Evolutionary conservation across 2,329 filamentous ascomycete species (phyloP).

Genomic region (Helotiales sp.): DNA sequence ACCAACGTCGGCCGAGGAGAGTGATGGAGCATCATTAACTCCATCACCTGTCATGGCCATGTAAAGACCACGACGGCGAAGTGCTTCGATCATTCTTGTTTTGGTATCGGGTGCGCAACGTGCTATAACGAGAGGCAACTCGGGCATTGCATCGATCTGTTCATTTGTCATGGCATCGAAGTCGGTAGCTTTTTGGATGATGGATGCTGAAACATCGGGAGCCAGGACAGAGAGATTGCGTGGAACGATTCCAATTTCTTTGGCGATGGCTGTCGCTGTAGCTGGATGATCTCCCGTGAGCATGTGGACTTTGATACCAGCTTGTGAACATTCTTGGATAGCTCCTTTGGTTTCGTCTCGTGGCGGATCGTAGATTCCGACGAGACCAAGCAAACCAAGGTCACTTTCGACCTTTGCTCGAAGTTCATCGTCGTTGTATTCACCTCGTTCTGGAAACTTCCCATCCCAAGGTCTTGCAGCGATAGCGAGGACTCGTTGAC

Average conservation of each 20-base stretch:
- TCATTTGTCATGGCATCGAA: conserved; percentile 44
- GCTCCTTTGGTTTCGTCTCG: conserved; percentile 58
- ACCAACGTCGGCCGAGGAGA: conserved; percentile 54
- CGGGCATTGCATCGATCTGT: conserved; percentile 50
- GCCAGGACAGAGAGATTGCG: conserved; percentile 44
- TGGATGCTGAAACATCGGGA: conserved; percentile 45
- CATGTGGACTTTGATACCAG: conserved; percentile 75
- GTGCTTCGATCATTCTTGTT: conserved; percentile 54
- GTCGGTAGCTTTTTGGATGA: conserved; percentile 56
- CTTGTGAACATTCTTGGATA: conserved; percentile 60
- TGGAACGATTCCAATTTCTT: conserved; percentile 54
- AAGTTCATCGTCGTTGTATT: conserved; percentile 20
- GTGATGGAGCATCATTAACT: conserved; percentile 54
- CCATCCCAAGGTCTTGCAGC: conserved; percentile 41
- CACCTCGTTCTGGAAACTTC: conserved; percentile 19
- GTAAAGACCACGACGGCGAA: conserved; percentile 49
- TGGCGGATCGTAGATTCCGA: conserved; percentile 60
- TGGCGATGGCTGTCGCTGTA: conserved; percentile 56
- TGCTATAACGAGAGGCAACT: conserved; percentile 53
- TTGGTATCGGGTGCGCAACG: conserved; percentile 54
- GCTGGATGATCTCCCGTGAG: conserved; percentile 63
- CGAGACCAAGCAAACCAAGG: conserved; percentile 54
- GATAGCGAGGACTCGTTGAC: conserved; percentile 60
- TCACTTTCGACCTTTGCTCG: conserved; percentile 49
- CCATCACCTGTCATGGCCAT: conserved; percentile 58